Base-by-base conservation (phyloP, 1,284 basidiomycete species). In the Tylopilus sp. region DNA sequence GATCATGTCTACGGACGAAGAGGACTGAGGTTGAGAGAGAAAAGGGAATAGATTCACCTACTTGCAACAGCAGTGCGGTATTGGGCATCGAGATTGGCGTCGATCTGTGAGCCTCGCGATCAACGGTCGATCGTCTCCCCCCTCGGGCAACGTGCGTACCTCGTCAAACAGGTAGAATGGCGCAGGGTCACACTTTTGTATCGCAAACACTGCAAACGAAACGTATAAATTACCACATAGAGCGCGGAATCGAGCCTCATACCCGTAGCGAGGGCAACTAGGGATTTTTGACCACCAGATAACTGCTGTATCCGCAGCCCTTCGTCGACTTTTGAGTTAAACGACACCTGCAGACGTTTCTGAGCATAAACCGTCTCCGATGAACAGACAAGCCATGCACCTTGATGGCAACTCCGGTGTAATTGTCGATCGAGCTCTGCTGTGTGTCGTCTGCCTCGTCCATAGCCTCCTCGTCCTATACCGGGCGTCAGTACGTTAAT, bases 91-190 rank as follows among this genome's bases (percentile, higher is more conserved):
- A 99, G 77, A 61, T 98, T 98, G 44, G 96, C 96, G 61, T 99
- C 96, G 63, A 98, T 98, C 85, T 88, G 47, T 55, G 7, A 31
- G 2, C 28, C 7, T 19, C 40, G 18, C 35, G 16, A 38, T 51
- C 2, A 57, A 36, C 37, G 18, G 13, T 12, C 6, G 3, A 46
- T 21, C 18, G 19, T 38, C 5, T 23, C 38, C 28, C 15, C 47
- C 34, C 16, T 19, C 11, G n/a, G 4, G 18, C 10, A 44, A 44
- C 21, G 36, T 41, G 8, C 68, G 31, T 58, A 86, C 86, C 77
- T 99, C 97, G 67, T 99, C 97, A 65, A 99, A 99, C n/a, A 99
- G 78, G 70, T 99, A 99, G 75, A 99, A 99, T 1, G 97, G 97
- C 0, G 97, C 97, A 1, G 97, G 97, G 64, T 99, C 97, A 68